phyloP scores from a whole-genome alignment of 192 early-diverging fungal genomes.

The Radiomyces spectabilis region DNA sequence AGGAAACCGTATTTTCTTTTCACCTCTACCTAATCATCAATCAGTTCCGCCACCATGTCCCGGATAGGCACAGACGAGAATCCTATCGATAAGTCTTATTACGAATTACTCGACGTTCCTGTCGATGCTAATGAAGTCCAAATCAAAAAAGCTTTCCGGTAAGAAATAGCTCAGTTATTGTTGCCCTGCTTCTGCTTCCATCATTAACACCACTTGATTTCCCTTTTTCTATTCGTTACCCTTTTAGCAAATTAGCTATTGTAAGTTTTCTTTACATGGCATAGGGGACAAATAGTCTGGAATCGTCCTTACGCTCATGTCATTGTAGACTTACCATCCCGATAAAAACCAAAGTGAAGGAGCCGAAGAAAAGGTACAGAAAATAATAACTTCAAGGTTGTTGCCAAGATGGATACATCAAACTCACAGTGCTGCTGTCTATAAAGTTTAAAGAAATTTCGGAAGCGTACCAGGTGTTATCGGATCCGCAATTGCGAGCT shows the following conservation, averaged over 20 bases:
- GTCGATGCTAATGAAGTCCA: slow-evolving; percentile 16
- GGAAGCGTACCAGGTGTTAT: slow-evolving; percentile 86
- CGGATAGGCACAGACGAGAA: slow-evolving; percentile 30
- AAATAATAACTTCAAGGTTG: too few relatives aligned
- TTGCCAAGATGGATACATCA: too few relatives aligned
- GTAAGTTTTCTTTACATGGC: too few relatives aligned
- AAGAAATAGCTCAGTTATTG: background rate
- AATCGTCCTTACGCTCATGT: too few relatives aligned
- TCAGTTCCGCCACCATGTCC: slow-evolving; percentile 19
- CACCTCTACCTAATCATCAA: too few relatives aligned
- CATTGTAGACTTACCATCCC: slow-evolving; percentile 27
- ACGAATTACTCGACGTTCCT: slow-evolving; percentile 20
- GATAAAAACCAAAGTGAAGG: slow-evolving; percentile 47
- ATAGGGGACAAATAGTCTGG: too few relatives aligned
- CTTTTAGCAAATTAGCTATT: slow-evolving; percentile 42
- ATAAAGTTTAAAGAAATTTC: slow-evolving; percentile 73
- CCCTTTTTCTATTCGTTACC: background rate
- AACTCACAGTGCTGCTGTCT: too few relatives aligned
- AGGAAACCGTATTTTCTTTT: too few relatives aligned
- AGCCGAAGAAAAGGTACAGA: slow-evolving; percentile 63
- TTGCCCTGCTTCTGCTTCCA: too few relatives aligned
- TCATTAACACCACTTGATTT: background rate
- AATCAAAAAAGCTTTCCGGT: slow-evolving; percentile 33
- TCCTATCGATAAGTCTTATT: slow-evolving; percentile 25
- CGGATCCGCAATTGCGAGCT: slow-evolving; percentile 70